Evolutionary conservation across 768 basidiomycete species (phyloP).

Genomic region (Lentinula boryana): DNA sequence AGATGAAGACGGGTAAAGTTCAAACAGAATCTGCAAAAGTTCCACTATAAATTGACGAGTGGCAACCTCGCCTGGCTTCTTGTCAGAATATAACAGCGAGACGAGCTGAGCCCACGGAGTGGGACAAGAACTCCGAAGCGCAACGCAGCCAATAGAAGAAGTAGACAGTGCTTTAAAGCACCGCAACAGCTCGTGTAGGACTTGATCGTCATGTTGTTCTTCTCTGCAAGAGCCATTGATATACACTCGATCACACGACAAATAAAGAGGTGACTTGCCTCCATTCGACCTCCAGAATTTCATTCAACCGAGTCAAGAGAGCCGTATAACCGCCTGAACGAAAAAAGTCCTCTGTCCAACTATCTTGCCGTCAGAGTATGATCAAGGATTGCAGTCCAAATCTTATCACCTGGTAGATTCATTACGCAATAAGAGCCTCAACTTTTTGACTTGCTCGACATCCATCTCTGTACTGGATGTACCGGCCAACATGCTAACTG

Average conservation of each 20-base stretch:
- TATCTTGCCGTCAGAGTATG: conserved; percentile 19
- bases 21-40: conserved; percentile 80
- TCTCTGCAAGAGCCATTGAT: conserved; percentile 49
- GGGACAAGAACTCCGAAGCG: conserved; percentile 84
- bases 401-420: conserved; percentile 73
- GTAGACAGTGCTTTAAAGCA: conserved; percentile 94
- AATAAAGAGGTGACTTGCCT: conserved; percentile 39
- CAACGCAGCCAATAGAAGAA: conserved; percentile 82
- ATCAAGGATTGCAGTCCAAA: not conserved
- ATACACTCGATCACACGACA: not conserved
- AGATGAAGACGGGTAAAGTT: conserved; percentile 73
- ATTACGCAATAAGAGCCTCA: conserved; percentile 81
- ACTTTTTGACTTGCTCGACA: conserved; percentile 81
- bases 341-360: conserved; percentile 89
- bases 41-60: conserved; percentile 90
- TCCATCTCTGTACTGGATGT: conserved; percentile 74
- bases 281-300: conserved; percentile 95
- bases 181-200: conserved; percentile 85
- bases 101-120: conserved; percentile 84
- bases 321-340: conserved; percentile 80
- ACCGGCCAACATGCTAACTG: conserved; percentile 60
- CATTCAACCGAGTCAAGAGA: conserved; percentile 77
- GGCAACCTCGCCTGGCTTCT: conserved; percentile 92
- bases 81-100: conserved; percentile 88
- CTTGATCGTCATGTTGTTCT: conserved; percentile 96